Conservation (phyloP, 73 alveolate genomes). For the Blepharisma japonicum region DNA sequence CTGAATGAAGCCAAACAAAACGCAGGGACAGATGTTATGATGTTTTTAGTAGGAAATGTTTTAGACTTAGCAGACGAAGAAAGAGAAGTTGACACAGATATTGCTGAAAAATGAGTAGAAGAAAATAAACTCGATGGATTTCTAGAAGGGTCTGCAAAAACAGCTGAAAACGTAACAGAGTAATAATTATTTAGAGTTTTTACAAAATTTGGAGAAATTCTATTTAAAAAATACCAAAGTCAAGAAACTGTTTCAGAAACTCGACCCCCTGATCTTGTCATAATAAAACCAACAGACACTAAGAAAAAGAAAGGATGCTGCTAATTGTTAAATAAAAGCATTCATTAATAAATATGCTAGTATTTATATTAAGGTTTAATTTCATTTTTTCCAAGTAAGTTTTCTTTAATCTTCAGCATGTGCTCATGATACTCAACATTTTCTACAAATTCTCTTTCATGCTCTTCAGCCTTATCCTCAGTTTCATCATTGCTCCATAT, state of each 20-base stretch:
- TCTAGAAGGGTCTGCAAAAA: conserved; percentile 18
- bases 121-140: conserved; percentile 19
- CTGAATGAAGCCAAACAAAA: conserved; percentile 40
- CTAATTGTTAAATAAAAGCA: not conserved
- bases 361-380: no score
- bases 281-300: not conserved
- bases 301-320: conserved; percentile 13
- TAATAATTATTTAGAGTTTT: conserved; percentile 6
- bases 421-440: not conserved
- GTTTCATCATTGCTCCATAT: not conserved
- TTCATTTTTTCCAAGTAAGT: not conserved
- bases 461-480: not conserved
- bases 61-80: conserved; percentile 52
- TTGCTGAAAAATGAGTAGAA: conserved; percentile 13
- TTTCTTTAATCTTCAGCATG: not conserved
- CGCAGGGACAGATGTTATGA: conserved; percentile 37
- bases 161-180: conserved; percentile 15
- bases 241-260: not conserved
- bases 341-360: no score
- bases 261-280: not conserved
- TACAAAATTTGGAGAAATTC: conserved; percentile 12
- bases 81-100: conserved; percentile 33
- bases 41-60: conserved; percentile 52
- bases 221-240: not conserved
- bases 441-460: not conserved